Evolutionary conservation across 2,329 filamentous ascomycete species (phyloP), one percentile per base, ranked within the genome.

Genomic region (Penicillium sp.): DNA sequence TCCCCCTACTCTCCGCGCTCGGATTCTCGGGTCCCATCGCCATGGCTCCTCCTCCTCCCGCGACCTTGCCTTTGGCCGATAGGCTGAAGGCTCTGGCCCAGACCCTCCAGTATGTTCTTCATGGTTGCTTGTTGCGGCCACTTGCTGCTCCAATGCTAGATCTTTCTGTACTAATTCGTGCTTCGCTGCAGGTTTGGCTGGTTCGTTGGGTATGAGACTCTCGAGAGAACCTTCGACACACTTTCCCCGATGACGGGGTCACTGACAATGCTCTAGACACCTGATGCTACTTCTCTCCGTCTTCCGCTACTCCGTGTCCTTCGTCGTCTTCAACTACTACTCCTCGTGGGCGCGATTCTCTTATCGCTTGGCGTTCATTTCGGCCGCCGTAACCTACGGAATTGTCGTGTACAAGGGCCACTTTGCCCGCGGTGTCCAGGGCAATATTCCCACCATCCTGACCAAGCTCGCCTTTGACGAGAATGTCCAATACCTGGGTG

Each of bases 381-480:
- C 92, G 2, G 94, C 94, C 5, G 90, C 91, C 43, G 84, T 85
- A 44, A 97, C 94, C 10, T 99, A 99, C 74, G 92, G 94, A 61
- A 97, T 99, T 62, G 94, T 99, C 44, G 92, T 99, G 56, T 97
- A 96, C 82, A 99, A 99, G 84, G 92, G 90, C 52, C 90, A 92
- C 79, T 86, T 92, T 61, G 90, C 92, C 63, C 88, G 90, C 62
- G 82, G 88, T 81, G 80, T 85, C 44, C 86, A 87, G 58, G 84
- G 79, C 55, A 85, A 78, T 70, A 73, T 85, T 64, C 83, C 81
- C 69, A 70, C 76, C 74, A 83, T 88, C 52, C 73, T 81, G 44
- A 48, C 92, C 53, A 82, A 85, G 55, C 78, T 96, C 60, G 79
- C 87, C 50, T 80, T 84, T 11, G 94, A 99, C 71, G 94, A 99